A percentile compares a stretch with the other conserved stretches of the same genome.
These are phyloP conservation scores for Fusarium veterinarium DNA, from an alignment of 2,329 filamentous ascomycete species.

Conservation along the genomic window DNA sequence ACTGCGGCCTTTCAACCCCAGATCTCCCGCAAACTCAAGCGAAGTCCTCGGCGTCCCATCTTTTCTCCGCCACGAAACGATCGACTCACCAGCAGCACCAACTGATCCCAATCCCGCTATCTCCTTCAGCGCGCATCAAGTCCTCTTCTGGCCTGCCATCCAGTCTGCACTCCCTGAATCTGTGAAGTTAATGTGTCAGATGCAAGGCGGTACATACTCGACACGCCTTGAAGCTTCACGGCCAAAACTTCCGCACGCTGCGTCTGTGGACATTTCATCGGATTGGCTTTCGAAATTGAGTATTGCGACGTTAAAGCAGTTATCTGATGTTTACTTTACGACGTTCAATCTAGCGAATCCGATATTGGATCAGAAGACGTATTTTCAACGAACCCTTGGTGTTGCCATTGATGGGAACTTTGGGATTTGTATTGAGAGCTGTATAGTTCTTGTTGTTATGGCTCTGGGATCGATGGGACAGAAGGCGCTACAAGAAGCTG, in stretches of 20 bases:
- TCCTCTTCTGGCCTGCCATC: constrained; percentile 25
- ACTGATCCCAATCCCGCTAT: constrained; percentile 19
- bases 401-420: constrained; percentile 30
- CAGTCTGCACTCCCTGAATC: constrained; percentile 8
- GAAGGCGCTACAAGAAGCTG: constrained; percentile 14
- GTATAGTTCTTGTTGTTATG: constrained; percentile 28
- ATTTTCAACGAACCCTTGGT: constrained; percentile 29
- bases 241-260: constrained; percentile 5
- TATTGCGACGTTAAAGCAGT: constrained; percentile 19
- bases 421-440: constrained; percentile 26
- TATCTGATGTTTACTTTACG: constrained; percentile 32
- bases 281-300: constrained; percentile 12
- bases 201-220: constrained; percentile 16
- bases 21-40: constrained; percentile 31
- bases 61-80: constrained; percentile 1
- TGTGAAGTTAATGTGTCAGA: constrained; percentile 27
- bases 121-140: constrained; percentile 24
- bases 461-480: constrained; percentile 14
- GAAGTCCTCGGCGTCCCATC: constrained; percentile 28
- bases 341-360: constrained; percentile 24
- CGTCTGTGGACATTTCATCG: neutral
- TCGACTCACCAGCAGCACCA: constrained; percentile 3
- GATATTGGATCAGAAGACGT: constrained; percentile 32
- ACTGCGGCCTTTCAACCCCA: constrained; percentile 3
- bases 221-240: constrained; percentile 19